phyloP scores from a whole-genome alignment of 2,329 filamentous ascomycete genomes.

The Neoascochyta sp. region DNA sequence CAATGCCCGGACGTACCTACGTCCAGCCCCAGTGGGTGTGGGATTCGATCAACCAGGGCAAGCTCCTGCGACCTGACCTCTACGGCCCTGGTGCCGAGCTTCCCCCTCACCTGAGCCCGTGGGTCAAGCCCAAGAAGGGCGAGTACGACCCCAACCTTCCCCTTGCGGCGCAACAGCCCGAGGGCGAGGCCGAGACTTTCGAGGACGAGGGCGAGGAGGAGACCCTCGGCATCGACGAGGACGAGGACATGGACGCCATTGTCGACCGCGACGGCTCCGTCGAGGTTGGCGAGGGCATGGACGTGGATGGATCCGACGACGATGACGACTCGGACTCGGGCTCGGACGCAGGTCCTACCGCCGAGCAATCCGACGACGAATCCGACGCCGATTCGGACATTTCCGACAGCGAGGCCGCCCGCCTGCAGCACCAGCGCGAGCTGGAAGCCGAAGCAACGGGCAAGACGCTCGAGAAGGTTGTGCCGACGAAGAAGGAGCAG shows the following conservation, averaged over 20 bases:
- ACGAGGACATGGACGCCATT: conserved; percentile 28
- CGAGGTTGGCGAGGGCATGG: conserved; percentile 50
- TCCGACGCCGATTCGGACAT: conserved; percentile 47
- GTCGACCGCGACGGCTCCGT: conserved; percentile 41
- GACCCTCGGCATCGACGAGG: conserved; percentile 37
- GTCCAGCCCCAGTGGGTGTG: conserved; percentile 98
- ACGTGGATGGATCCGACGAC: conserved; percentile 45
- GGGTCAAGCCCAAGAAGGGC: conserved; percentile 81
- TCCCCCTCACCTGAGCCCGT: conserved; percentile 92
- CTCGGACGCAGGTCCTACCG: conserved; percentile 27
- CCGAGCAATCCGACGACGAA: conserved; percentile 49
- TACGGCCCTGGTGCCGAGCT: conserved; percentile 88
- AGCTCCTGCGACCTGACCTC: conserved; percentile 77
- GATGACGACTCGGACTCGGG: conserved; percentile 46
- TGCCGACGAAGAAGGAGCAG: conserved; percentile 50
- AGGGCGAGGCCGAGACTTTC: conserved; percentile 74
- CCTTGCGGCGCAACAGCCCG: conserved; percentile 81
- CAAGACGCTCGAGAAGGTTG: conserved; percentile 41
- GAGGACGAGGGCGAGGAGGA: conserved; percentile 53
- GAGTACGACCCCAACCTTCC: conserved; percentile 87
- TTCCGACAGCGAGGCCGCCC: conserved; percentile 56
- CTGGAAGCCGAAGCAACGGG: conserved; percentile 89
- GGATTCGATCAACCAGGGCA: conserved; percentile 92
- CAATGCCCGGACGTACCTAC: conserved; percentile 88
- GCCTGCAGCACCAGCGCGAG: conserved; percentile 76